Evolutionary conservation across 176 grass and related monocot species (phyloP), one percentile per base, ranked within the genome.

Genomic region (Rhynchospora pubera): DNA sequence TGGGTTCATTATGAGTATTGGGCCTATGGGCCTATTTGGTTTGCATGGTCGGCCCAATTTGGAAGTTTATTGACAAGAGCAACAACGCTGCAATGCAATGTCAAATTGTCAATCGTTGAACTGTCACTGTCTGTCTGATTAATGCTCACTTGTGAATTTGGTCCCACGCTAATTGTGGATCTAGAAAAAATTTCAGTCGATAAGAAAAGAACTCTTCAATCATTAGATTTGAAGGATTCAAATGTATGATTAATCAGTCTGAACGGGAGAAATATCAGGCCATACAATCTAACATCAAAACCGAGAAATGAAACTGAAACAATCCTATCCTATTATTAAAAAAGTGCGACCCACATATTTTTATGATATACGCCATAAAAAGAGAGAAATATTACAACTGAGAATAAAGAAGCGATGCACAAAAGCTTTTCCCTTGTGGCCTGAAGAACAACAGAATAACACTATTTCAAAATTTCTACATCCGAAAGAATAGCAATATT

Each of bases 381-480:
- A 48, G 44, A 71, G 18, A 46, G 18, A 22, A 46, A 46, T 39
- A 39, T 39, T 39, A 5, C 3, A 39, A 39, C 34, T 39, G 2
- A 39, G 34, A 39, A 39, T 23, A 4, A 10, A 47, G 65, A 44
- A 44, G 39, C 67, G 26, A 28, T 28, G 67, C 67, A 71, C 8
- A 48, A 71, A 47, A 48, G 5, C 66, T 45, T 15, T 39, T 34
- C 13, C 64, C 6, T 39, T 52, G 12, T 26, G 70, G 22, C 46
- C 70, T 52, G 10, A 52, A 53, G 46, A 75, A 52, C 12, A 24
- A 75, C 70, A 26, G 12, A 7, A 19, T 67, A 8, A 50, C 68
- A 72, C 68, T 72, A 48, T 72, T 72, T 22, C 18, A 50, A 72
- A 42, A 72, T 52, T 75, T 75, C 11, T 75, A 74, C 70, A 74